Evolutionary conservation across 164 flowering plant species (phyloP), one percentile per base, ranked within the genome.

Genomic region (Echeveria elegans): DNA sequence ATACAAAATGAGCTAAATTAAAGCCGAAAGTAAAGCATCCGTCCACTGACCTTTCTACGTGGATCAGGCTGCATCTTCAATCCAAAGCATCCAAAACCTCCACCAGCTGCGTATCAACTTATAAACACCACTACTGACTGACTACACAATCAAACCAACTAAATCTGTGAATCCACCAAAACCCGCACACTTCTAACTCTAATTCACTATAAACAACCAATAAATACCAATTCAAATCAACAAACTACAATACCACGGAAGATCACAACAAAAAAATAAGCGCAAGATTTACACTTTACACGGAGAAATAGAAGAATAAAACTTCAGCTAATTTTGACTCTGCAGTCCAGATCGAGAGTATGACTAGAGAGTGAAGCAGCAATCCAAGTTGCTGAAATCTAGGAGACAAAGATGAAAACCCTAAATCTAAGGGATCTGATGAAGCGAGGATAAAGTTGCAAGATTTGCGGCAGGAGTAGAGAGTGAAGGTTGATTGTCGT

Each of bases 31-130:
- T 41, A 41, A 37, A 10, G 24, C 2, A 48, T 3, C 15, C 4
- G 67, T 74, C 10, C 11, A 8, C 11, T 7, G 1, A 88, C 94
- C 97, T 90, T 90, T 75, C 73, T 84, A 34, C 90, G 78, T 73
- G 85, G 93, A 83, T 86, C 93, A 66, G 80, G 79, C 79, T 88
- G 94, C 97, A 86, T 90, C 79, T 81, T 79, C 60, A 69, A 71
- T 40, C 45, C 15, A 40, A 40, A 40, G 76, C 76, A 77, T 82
- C 72, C 73, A 77, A 75, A 9, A 40, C 45, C 18, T 19, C 34
- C 40, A 66, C 30, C n/a, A 66, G 37, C 61, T 38, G 58, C 26
- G 16, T 18, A 48, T 48, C 24, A 29, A 29, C n/a, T n/a, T n/a
- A 23, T 48, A 28, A 47, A 48, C 36, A 29, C 48, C 32, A 11